Evolutionary conservation across 495 filamentous ascomycete genomes (phyloP).

Genomic region (Aspergillus haitiensis): DNA sequence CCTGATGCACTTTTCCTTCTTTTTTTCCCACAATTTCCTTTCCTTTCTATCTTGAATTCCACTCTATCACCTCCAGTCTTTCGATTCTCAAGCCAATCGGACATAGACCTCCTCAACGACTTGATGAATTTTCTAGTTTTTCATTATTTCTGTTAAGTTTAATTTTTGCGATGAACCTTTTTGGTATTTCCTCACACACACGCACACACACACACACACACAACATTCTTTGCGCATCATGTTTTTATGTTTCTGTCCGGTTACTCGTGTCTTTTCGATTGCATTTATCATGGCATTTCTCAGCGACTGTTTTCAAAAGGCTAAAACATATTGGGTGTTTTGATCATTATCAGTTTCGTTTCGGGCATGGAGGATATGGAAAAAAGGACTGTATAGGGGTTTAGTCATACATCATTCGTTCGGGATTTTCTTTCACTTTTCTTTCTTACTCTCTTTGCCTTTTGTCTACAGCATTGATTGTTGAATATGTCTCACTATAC

Average conservation of each 20-base stretch:
- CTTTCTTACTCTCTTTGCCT: slow-evolving; percentile 12
- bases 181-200: slow-evolving; percentile 4
- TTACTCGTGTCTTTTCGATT: slow-evolving; percentile 16
- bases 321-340: slow-evolving; percentile 27
- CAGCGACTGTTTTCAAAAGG: slow-evolving; percentile 34
- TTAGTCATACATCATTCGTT: slow-evolving; percentile 26
- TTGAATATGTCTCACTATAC: slow-evolving; percentile 12
- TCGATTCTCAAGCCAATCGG: slow-evolving; percentile 12
- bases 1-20: neutral
- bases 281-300: slow-evolving; percentile 44
- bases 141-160: slow-evolving; percentile 8
- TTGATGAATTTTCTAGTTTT: slow-evolving; percentile 22
- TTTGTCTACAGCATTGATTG: slow-evolving; percentile 5
- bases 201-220: slow-evolving; percentile 4
- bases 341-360: slow-evolving; percentile 13
- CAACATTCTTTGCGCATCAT: slow-evolving; percentile 10
- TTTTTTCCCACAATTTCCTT: neutral
- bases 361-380: slow-evolving; percentile 27
- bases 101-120: slow-evolving; percentile 25
- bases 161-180: slow-evolving; percentile 18
- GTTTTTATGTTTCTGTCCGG: slow-evolving; percentile 12
- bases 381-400: slow-evolving; percentile 21
- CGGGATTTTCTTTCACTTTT: slow-evolving; percentile 7
- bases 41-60: slow-evolving; percentile 14
- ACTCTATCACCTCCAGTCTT: neutral